Conservation (phyloP, 179 eudicot genomes). For the Heliamphora ciliata region DNA sequence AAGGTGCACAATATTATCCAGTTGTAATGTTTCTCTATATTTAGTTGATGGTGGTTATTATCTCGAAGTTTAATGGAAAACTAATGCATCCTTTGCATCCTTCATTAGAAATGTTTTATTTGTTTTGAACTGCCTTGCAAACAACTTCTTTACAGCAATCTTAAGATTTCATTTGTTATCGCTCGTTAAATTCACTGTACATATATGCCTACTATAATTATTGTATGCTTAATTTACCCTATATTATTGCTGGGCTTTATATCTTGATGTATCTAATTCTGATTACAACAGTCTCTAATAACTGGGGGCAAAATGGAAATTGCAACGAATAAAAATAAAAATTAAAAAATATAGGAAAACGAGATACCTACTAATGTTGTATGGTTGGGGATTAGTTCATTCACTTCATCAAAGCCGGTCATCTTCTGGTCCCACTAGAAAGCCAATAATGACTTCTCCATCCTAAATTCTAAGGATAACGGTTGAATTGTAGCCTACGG, state of each 20-base stretch:
- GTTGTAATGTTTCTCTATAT: not conserved
- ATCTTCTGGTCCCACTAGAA: no score
- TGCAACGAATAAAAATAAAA: no score
- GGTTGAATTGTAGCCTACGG: no score
- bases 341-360: no score
- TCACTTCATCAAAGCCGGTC: no score
- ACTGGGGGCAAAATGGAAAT: not conserved
- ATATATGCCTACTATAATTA: not conserved
- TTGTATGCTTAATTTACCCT: not conserved
- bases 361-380: no score
- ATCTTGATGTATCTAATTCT: not conserved
- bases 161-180: not conserved
- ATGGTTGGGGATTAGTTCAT: no score
- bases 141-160: not conserved
- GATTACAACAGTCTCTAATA: not conserved
- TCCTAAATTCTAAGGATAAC: no score
- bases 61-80: not conserved
- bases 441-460: no score
- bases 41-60: not conserved
- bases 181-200: not conserved
- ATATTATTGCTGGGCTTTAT: not conserved
- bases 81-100: not conserved
- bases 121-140: not conserved
- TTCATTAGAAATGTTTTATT: not conserved
- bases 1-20: constrained; percentile 40